Evolutionary conservation across 495 filamentous ascomycete species (phyloP).

Genomic region (Xylaria bambusicola): DNA sequence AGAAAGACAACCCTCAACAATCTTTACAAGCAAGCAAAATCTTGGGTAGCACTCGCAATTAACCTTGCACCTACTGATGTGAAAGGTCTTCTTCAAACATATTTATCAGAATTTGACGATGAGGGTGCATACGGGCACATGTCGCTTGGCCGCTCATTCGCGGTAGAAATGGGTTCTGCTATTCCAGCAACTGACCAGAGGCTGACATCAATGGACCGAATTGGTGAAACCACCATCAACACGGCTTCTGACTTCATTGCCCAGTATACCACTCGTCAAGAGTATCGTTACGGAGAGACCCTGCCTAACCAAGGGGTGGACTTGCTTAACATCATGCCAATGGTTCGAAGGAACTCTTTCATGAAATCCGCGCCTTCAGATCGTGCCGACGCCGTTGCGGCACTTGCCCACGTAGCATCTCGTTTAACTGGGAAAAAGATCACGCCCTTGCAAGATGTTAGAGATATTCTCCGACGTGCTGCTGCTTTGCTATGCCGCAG

Average conservation of each 20-base stretch:
- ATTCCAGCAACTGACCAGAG: conserved; percentile 89
- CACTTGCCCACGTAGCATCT: conserved; percentile 67
- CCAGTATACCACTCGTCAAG: conserved; percentile 95
- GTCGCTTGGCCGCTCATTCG: conserved; percentile 92
- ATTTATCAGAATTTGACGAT: conserved; percentile 90
- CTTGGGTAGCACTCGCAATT: conserved; percentile 77
- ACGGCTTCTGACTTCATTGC: conserved; percentile 94
- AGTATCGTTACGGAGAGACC: conserved; percentile 79
- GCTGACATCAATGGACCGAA: conserved; percentile 72
- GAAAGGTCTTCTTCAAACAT: conserved; percentile 91
- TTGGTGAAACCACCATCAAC: conserved; percentile 73
- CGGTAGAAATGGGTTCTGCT: conserved; percentile 83
- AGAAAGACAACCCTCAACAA: conserved; percentile 73
- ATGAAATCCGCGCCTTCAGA: conserved; percentile 46
- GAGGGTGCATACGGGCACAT: conserved; percentile 85
- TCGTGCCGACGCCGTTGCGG: conserved; percentile 56
- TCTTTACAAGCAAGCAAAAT: conserved; percentile 74
- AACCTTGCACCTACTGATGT: conserved; percentile 90
- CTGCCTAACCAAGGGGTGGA: conserved; percentile 64
- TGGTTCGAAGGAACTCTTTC: conserved; percentile 46
- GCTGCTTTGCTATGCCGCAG: conserved; percentile 81
- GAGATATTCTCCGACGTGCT: conserved; percentile 77
- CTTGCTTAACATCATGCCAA: conserved; percentile 58
- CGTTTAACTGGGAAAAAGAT: conserved; percentile 64
- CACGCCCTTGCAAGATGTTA: conserved; percentile 72